Evolutionary conservation across 495 filamentous ascomycete genomes (phyloP), one percentile per base, ranked within the genome.

Genomic region (Talaromyces proteolyticus): DNA sequence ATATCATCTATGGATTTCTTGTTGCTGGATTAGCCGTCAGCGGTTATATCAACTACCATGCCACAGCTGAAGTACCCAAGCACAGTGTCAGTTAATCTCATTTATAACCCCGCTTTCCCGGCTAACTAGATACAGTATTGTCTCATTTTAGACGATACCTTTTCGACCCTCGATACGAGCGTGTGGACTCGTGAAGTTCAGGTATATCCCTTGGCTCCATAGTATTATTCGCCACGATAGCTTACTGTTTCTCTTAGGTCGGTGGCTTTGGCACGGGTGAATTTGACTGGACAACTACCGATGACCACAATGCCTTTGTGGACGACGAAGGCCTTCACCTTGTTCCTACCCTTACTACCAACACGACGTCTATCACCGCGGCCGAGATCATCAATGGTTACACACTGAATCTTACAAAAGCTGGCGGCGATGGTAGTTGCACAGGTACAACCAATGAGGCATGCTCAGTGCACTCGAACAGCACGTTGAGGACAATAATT

Each of bases 191-290:
- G 85, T 57, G 88, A 93, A 64, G 81, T 86, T 8, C 54, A 57
- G 54, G 45, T 57, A 22, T 49, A 40, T 45, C 11, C 16, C 36
- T 21, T 14, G 18, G 18, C 6, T 48, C 20, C 16, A 18, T 40
- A n/a, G 21, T 21, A 11, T 38, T n/a, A 2, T 22, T 6, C 36
- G 18, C 6, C 5, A 40, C 29, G 16, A 48, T 38, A 48, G 24
- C 22, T 26, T 19, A 41, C 18, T 42, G 18, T 41, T 50, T 29
- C 34, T n/a, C n/a, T n/a, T n/a, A 92, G 58, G 74, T 90, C 45
- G 87, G 88, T 40, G 86, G 88, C n/a, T 92, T 80, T 72, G 89
- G 88, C 46, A 93, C 91, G 59, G 87, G 87, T 23, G 78, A 90
- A 62, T 94, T 94, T 58, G 80, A 89, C 58, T 72, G 79, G 63